phyloP scores from a whole-genome alignment of 345 rosid genomes.

The Raphanus sativus region DNA sequence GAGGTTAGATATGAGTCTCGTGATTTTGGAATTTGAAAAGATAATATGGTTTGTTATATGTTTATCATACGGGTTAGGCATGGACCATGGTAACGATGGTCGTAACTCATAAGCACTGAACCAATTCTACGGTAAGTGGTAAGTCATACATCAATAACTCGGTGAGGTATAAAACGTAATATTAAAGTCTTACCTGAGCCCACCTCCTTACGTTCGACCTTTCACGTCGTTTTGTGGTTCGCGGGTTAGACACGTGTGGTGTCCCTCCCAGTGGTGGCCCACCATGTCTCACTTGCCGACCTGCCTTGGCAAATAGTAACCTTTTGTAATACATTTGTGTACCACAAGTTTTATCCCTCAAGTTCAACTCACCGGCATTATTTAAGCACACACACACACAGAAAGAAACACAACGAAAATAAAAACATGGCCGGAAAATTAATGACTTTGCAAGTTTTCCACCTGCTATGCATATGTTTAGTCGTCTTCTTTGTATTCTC shows the following conservation, averaged over 20 bases:
- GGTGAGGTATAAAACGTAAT: background rate
- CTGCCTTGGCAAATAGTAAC: background rate
- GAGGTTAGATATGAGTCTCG: background rate
- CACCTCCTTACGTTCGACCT: constrained; percentile 18
- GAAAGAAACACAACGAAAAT: background rate
- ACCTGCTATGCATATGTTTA: constrained; percentile 17
- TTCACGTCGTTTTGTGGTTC: constrained; percentile 17
- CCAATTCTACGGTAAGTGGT: background rate
- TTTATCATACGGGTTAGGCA: background rate
- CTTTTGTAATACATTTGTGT: background rate
- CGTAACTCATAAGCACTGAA: background rate
- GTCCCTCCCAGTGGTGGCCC: background rate
- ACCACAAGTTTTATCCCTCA: background rate
- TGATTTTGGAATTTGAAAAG: background rate
- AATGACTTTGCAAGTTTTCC: background rate
- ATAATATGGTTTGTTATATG: background rate
- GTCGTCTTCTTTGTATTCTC: constrained; percentile 7
- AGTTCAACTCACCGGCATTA: background rate
- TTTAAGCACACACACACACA: background rate
- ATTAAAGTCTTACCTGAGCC: constrained; percentile 9
- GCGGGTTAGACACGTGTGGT: constrained; percentile 28
- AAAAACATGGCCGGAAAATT: constrained; percentile 10
- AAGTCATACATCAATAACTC: background rate
- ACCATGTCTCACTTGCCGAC: constrained; percentile 34
- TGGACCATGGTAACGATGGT: background rate